phyloP scores from a whole-genome alignment of 805 yeast genomes.

The Wickerhamomyces ciferrii region DNA sequence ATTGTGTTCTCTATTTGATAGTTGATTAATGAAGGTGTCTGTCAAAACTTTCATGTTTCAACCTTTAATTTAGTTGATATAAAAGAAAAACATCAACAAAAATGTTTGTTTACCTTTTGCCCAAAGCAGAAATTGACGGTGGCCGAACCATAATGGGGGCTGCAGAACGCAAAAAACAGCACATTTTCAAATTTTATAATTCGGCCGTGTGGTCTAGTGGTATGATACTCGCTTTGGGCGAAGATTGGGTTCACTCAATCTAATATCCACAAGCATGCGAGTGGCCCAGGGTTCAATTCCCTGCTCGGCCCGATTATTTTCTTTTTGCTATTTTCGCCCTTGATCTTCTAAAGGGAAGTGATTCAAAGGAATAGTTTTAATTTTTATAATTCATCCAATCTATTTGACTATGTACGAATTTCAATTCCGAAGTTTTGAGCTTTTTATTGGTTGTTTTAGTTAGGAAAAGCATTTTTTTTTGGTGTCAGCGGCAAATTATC shows the following conservation, averaged over 20 bases:
- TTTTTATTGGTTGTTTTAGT: no score
- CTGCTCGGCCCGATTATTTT: slow-evolving; percentile 25
- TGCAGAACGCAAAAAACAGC: background rate
- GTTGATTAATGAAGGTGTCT: background rate
- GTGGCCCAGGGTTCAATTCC: slow-evolving; percentile 30
- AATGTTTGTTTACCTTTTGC: slow-evolving; percentile 1
- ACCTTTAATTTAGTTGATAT: background rate
- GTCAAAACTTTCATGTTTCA: background rate
- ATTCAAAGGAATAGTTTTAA: no score
- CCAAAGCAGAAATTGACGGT: background rate
- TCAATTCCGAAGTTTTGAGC: no score
- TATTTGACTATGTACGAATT: no score
- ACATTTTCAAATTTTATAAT: slow-evolving; percentile 1
- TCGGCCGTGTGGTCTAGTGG: slow-evolving; percentile 28
- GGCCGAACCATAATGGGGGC: background rate
- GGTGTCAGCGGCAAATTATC: no score
- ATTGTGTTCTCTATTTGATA: no score
- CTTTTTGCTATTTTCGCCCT: no score
- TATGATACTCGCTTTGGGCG: slow-evolving; percentile 29
- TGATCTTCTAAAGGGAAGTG: no score
- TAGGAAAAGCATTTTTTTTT: no score
- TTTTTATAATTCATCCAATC: no score
- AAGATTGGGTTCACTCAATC: slow-evolving; percentile 11
- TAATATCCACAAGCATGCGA: slow-evolving; percentile 19
- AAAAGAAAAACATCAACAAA: background rate